Percentiles rank a stretch among this genome's conserved stretches.
These are phyloP conservation scores for Nothomitra cinnamomea DNA, from an alignment of 2,329 filamentous ascomycete genomes.

Conservation along the genomic window DNA sequence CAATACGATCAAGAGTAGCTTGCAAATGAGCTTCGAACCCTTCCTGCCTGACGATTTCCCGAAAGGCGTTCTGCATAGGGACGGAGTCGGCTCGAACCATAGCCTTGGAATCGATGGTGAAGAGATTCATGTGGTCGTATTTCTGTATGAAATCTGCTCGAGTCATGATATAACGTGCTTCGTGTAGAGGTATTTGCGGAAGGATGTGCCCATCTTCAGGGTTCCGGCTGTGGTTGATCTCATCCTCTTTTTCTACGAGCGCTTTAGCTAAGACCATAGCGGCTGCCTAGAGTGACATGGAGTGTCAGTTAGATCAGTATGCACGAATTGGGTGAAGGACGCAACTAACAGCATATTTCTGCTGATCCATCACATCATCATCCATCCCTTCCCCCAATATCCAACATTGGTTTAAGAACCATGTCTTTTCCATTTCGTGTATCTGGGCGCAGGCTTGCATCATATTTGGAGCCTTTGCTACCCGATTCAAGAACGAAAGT, in stretches of 20 bases:
- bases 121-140: constrained; percentile 87
- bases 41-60: constrained; percentile 56
- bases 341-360: constrained; percentile 71
- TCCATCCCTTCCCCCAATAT: constrained; percentile 67
- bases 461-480: constrained; percentile 79
- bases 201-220: constrained; percentile 52
- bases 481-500: constrained; percentile 70
- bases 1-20: constrained; percentile 66
- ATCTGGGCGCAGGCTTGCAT: constrained; percentile 58
- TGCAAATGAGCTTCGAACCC: constrained; percentile 75
- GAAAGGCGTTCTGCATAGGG: constrained; percentile 88
- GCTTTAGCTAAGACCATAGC: constrained; percentile 88
- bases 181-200: constrained; percentile 64
- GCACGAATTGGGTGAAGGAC: background rate
- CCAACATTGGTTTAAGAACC: constrained; percentile 67
- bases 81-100: constrained; percentile 86
- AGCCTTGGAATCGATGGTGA: constrained; percentile 77
- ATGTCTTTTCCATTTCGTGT: constrained; percentile 53
- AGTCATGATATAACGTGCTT: constrained; percentile 86
- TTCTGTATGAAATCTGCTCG: constrained; percentile 83
- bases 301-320: background rate
- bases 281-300: constrained; percentile 40
- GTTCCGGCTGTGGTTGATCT: constrained; percentile 45
- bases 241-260: constrained; percentile 66
- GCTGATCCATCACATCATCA: constrained; percentile 95